A percentile compares a stretch with the other conserved stretches of the same genome.
Conservation (phyloP, 176 grass and related monocot genomes). For the Chloris gayana region DNA sequence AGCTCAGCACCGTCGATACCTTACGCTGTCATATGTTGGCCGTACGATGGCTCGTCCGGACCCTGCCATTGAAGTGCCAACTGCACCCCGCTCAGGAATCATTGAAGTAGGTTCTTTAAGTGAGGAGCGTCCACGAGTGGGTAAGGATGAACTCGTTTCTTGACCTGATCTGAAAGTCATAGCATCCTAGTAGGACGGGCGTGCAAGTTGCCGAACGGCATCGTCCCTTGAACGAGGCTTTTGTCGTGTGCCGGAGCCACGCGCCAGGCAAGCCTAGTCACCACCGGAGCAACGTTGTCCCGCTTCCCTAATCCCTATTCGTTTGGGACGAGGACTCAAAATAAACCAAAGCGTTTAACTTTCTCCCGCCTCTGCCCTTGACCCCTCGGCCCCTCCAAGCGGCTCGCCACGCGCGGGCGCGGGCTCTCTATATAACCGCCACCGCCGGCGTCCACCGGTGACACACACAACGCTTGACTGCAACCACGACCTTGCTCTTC, state of each 20-base stretch:
- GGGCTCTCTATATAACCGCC: neutral
- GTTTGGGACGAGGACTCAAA: neutral
- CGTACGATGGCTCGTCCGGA: neutral
- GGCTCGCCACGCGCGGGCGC: neutral
- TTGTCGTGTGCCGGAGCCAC: neutral
- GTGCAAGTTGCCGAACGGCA: neutral
- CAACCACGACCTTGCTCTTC: neutral
- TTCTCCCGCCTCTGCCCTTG: slow-evolving; percentile 12
- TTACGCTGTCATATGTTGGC: too few species aligned
- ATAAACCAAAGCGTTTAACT: neutral
- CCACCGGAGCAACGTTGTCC: neutral
- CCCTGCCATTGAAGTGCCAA: too few species aligned
- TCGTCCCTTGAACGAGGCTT: neutral
- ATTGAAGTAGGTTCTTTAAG: too few species aligned
- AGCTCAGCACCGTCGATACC: too few species aligned
- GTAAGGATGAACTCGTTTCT: neutral
- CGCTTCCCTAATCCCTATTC: neutral
- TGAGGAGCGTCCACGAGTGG: neutral
- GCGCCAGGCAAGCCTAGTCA: neutral
- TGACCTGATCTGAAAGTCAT: neutral
- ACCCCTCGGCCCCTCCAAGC: neutral
- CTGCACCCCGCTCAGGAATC: neutral
- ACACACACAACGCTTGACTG: neutral
- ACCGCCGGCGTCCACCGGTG: neutral
- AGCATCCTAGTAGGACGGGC: too few species aligned